These are phyloP conservation scores for Melanogaster broomeanus DNA, from an alignment of 768 basidiomycete species.

Conservation along the genomic window DNA sequence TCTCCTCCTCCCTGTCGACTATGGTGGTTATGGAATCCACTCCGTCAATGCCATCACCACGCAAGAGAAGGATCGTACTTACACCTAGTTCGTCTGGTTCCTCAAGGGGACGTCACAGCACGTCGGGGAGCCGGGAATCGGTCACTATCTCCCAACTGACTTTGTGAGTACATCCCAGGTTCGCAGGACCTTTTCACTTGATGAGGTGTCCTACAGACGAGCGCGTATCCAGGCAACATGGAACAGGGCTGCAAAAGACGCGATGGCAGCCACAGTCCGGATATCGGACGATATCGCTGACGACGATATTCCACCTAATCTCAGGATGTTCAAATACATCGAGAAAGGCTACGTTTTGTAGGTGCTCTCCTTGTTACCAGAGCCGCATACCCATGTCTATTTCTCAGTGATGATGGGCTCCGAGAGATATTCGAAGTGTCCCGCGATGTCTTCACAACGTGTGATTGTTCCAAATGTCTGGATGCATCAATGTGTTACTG, in stretches of 20 bases:
- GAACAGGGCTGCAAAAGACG: constrained; percentile 27
- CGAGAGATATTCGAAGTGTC: constrained; percentile 24
- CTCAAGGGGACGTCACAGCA: constrained; percentile 3
- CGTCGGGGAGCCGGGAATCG: constrained; percentile 11
- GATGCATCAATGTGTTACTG: constrained; percentile 45
- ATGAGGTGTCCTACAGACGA: constrained; percentile 18
- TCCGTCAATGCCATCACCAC: constrained; percentile 3
- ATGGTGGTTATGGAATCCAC: not conserved
- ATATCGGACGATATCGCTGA: constrained; percentile 37
- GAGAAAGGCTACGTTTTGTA: constrained; percentile 55
- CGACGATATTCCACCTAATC: constrained; percentile 43
- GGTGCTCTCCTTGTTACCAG: constrained; percentile 20
- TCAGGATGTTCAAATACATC: constrained; percentile 48
- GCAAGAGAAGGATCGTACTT: not conserved
- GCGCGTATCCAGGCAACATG: constrained; percentile 30
- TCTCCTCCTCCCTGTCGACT: constrained; percentile 10
- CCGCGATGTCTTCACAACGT: constrained; percentile 40
- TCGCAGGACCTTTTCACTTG: not conserved
- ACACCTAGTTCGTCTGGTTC: constrained; percentile 16
- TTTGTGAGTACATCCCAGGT: constrained; percentile 14
- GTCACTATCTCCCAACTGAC: constrained; percentile 21
- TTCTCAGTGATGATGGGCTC: constrained; percentile 17
- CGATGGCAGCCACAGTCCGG: constrained; percentile 32
- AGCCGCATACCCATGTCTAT: constrained; percentile 8
- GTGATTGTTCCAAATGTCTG: constrained; percentile 44